Base-by-base conservation (phyloP, 1,284 basidiomycete genomes). In the Cryptococcus sp. region DNA sequence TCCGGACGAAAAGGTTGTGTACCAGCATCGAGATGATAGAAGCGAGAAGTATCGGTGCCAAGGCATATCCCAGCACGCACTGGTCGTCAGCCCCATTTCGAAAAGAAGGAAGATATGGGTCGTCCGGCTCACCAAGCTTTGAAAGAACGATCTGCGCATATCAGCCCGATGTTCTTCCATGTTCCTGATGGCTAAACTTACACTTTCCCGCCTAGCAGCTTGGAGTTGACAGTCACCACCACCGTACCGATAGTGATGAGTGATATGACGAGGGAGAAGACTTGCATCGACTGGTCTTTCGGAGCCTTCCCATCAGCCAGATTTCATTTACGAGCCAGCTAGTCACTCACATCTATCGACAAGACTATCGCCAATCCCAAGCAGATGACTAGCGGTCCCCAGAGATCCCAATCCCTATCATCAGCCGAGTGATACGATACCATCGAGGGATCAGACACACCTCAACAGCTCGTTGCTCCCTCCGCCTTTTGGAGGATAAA, bases 141-240 rank as follows among this genome's bases (percentile, higher is more conserved):
- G 92, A 76, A 97, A 94, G 77, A 97, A 93, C 0, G 91, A 93
- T 9, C 89, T 92, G 67, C 6, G 9, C 12, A 23, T 11, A 31
- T 48, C n/a, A 28, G 31, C 22, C 18, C 6, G 34, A 24, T 26
- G 23, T 26, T 9, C 10, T 34, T 40, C 16, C 24, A n/a, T 10
- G n/a, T n/a, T n/a, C n/a, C 31, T 32, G 32, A 42, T 16, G 7
- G 19, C 32, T 18, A 14, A 38, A 75, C 85, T 53, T 73, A 92
- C 86, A 97, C 89, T 78, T 89, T 80, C 40, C 92, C 92, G 43
- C 92, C 92, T n/a, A 97, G 79, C 42, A 97, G 79, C 82, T 95
- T 93, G 11, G 91, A 88, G 73, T 97, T 93, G 34, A 97, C 74
- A 0, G 92, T 95, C 7, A 97, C 88, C 1, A 87, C 80, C 10